phyloP scores from a whole-genome alignment of 441 rosid genomes.

The Flueggea neowawraea region DNA sequence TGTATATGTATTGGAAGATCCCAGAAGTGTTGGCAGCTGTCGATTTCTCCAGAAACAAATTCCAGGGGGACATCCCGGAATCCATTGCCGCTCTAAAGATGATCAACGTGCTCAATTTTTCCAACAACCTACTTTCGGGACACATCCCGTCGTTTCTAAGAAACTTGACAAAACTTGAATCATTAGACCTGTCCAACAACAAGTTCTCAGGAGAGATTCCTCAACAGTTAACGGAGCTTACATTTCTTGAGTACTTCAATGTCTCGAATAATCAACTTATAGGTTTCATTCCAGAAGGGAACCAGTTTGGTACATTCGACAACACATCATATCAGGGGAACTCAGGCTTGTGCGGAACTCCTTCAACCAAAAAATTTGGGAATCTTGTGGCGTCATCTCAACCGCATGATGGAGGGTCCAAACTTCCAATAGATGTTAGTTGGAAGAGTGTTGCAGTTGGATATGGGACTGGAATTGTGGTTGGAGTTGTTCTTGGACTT shows the following conservation, averaged over 20 bases:
- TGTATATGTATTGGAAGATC: too few relatives aligned
- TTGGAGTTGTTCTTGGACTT: too few relatives aligned
- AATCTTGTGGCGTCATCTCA: too few relatives aligned
- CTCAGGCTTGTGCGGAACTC: slow-evolving; percentile 12
- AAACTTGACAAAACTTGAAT: slow-evolving; percentile 15
- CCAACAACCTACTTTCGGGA: slow-evolving; percentile 25
- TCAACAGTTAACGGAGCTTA: slow-evolving; percentile 19
- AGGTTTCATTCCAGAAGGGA: slow-evolving; percentile 31
- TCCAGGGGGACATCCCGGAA: slow-evolving; percentile 27
- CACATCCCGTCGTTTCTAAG: slow-evolving; percentile 21
- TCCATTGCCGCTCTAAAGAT: slow-evolving; percentile 18
- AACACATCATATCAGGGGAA: slow-evolving; percentile 18
- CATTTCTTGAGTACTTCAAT: slow-evolving; percentile 11
- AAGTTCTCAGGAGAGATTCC: slow-evolving; percentile 29
- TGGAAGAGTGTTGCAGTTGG: too few relatives aligned
- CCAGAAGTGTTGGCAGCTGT: slow-evolving; percentile 7
- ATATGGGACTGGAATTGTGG: too few relatives aligned
- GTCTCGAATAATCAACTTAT: slow-evolving; percentile 26
- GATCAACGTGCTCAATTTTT: slow-evolving; percentile 27
- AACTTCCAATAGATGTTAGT: too few relatives aligned
- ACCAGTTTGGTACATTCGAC: slow-evolving; percentile 21
- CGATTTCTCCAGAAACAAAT: slow-evolving; percentile 27
- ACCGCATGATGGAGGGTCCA: too few relatives aligned
- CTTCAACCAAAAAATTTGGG: neutral
- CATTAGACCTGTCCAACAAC: slow-evolving; percentile 36